Conservation (phyloP, 768 basidiomycete species). For the Russula emetica region DNA sequence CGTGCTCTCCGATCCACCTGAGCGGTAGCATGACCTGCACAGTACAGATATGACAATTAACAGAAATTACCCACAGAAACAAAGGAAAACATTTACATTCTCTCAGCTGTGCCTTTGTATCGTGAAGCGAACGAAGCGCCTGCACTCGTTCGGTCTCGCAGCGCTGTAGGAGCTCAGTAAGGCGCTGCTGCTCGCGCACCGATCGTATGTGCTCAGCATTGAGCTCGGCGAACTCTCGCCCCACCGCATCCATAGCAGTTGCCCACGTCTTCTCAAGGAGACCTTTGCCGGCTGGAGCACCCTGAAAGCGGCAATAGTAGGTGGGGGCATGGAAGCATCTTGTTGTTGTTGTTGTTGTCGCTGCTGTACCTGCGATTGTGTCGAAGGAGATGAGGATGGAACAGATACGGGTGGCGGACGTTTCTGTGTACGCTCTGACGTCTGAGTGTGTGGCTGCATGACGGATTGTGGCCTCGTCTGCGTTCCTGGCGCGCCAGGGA, state of each 20-base stretch:
- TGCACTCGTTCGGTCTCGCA: constrained; percentile 8
- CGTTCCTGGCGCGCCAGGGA: neutral
- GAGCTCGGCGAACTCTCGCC: constrained; percentile 11
- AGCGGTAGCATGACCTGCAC: neutral
- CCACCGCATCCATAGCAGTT: constrained; percentile 13
- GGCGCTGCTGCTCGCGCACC: constrained; percentile 4
- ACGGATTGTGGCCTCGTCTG: constrained; percentile 2
- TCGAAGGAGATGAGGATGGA: neutral
- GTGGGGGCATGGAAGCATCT: neutral
- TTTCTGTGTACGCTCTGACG: neutral
- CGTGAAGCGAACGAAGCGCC: constrained; percentile 6
- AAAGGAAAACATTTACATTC: constrained; percentile 3
- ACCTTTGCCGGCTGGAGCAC: constrained; percentile 23
- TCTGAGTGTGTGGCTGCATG: neutral
- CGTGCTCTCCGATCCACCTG: constrained; percentile 7
- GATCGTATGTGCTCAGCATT: neutral
- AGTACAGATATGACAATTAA: neutral
- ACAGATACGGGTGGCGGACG: neutral
- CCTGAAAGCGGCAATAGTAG: constrained; percentile 14
- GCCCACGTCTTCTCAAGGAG: constrained; percentile 26
- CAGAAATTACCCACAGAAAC: neutral
- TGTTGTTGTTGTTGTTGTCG: neutral
- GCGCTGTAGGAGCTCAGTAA: constrained; percentile 3
- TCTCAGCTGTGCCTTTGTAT: neutral
- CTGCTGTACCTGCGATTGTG: constrained; percentile 1